phyloP scores from a whole-genome alignment of 2,329 filamentous ascomycete species.

The Hansfordia pulvinata region DNA sequence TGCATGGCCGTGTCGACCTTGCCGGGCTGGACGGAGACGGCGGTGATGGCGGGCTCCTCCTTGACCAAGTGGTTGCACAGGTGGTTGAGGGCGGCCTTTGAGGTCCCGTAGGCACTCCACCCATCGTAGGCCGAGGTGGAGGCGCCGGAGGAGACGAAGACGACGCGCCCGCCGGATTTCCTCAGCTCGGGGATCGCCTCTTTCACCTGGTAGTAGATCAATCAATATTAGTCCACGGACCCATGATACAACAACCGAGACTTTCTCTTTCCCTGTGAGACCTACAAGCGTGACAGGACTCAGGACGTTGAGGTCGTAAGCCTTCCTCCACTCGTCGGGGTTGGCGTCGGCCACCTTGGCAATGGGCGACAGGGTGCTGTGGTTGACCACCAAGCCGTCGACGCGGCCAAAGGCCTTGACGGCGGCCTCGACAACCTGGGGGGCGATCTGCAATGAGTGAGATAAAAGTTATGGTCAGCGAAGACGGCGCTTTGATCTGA shows the following conservation, averaged over 20 bases:
- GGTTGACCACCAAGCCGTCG: conserved; percentile 79
- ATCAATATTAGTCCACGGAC: no score
- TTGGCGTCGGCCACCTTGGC: conserved; percentile 53
- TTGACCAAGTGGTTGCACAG: conserved; percentile 56
- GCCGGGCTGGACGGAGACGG: conserved; percentile 62
- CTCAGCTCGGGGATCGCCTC: conserved; percentile 58
- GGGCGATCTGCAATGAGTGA: conserved; percentile 29
- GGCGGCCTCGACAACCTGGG: conserved; percentile 51
- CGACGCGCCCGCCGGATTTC: conserved; percentile 52
- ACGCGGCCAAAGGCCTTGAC: conserved; percentile 55
- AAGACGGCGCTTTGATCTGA: background rate
- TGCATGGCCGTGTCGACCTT: conserved; percentile 89
- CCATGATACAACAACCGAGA: conserved; percentile 12
- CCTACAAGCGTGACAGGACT: conserved; percentile 66
- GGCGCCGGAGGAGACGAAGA: conserved; percentile 74
- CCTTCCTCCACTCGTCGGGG: conserved; percentile 59
- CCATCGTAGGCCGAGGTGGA: conserved; percentile 49
- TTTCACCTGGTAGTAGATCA: conserved; percentile 44
- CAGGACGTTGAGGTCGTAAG: conserved; percentile 80
- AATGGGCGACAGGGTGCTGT: conserved; percentile 69
- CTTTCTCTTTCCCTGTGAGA: conserved; percentile 2
- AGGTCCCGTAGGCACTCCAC: conserved; percentile 73
- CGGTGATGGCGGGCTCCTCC: conserved; percentile 67
- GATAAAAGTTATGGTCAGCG: background rate
- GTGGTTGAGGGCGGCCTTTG: conserved; percentile 76